Percentiles rank a stretch among this genome's conserved stretches.
Conservation (phyloP, 2,329 filamentous ascomycete genomes). For the Cordyceps militaris region DNA sequence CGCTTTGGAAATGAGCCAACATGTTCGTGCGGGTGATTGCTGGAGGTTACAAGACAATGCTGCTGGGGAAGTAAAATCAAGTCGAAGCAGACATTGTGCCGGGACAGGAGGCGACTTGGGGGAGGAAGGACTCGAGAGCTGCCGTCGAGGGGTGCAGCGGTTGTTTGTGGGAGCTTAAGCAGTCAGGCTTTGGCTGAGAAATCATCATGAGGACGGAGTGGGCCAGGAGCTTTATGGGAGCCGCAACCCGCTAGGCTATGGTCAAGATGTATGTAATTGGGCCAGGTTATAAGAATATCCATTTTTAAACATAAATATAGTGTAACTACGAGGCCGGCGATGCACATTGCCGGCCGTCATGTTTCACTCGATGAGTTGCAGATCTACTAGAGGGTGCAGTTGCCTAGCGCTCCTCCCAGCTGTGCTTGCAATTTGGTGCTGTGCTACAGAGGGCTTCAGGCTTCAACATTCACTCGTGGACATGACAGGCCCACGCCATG, state of each 20-base stretch:
- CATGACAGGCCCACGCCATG: background rate
- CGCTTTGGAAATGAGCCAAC: conserved; percentile 31
- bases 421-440: background rate
- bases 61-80: background rate
- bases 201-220: conserved; percentile 6
- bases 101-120: background rate
- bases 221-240: background rate
- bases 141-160: background rate
- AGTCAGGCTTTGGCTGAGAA: conserved; percentile 7
- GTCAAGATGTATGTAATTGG: no score
- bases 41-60: background rate
- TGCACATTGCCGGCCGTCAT: background rate
- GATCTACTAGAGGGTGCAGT: no score
- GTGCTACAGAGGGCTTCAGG: background rate
- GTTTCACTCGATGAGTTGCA: background rate
- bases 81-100: background rate
- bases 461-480: background rate
- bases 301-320: background rate
- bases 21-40: conserved; percentile 27
- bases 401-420: background rate
- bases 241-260: no score
- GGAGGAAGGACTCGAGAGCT: background rate
- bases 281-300: no score
- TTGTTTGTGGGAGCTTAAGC: conserved; percentile 2
- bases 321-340: no score